Conservation (phyloP, 73 alveolate genomes). For the Paramecium tetraurelia region DNA sequence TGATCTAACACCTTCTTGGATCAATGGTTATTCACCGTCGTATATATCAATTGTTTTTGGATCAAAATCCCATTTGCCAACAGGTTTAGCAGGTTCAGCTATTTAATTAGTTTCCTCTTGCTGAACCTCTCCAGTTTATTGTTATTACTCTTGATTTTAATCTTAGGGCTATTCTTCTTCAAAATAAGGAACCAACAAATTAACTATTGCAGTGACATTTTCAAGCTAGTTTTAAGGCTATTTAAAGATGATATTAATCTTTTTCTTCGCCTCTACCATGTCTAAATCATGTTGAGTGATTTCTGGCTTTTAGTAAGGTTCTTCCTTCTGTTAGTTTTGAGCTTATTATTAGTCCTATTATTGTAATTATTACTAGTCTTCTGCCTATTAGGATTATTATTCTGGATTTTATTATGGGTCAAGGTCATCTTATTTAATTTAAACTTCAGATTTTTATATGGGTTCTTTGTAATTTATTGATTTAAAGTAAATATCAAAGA, state of each 20-base stretch:
- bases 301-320: not conserved
- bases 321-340: not conserved
- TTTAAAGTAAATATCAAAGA: conserved; percentile 38
- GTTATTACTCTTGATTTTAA: not conserved
- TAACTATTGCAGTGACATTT: not conserved
- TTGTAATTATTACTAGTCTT: not conserved
- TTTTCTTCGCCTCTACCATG: conserved; percentile 37
- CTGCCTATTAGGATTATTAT: not conserved
- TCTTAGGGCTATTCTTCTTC: not conserved
- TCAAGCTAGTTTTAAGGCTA: not conserved
- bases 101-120: not conserved
- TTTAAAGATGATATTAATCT: not conserved
- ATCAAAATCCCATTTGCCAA: conserved; percentile 48
- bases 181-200: not conserved
- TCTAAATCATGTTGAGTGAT: conserved; percentile 46
- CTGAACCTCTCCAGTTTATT: not conserved
- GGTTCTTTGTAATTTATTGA: conserved; percentile 32
- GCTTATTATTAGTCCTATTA: not conserved
- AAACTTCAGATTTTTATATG: not conserved
- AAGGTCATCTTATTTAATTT: not conserved
- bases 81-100: not conserved
- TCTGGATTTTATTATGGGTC: not conserved
- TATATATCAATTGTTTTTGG: conserved; percentile 41
- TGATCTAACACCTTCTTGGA: not conserved
- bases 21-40: conserved; percentile 40